Conservation (phyloP, 768 basidiomycete species). For the Podaxis pistillaris region DNA sequence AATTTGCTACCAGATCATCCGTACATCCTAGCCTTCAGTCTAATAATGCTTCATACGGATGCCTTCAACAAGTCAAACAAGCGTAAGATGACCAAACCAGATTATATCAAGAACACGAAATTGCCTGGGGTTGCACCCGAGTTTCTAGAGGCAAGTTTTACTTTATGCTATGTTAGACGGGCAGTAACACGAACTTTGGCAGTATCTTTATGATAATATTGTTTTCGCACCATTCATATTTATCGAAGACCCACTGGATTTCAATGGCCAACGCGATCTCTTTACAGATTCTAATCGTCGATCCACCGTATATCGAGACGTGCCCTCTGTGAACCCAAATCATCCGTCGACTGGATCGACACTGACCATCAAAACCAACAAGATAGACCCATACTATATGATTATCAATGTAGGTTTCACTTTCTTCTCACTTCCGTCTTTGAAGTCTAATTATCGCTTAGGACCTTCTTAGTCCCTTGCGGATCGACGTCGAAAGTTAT, state of each 20-base stretch:
- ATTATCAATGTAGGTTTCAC: conserved; percentile 68
- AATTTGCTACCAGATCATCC: conserved; percentile 68
- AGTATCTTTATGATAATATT: conserved; percentile 98
- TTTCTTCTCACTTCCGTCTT: neutral
- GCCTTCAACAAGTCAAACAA: conserved; percentile 98
- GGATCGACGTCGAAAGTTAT: conserved; percentile 58
- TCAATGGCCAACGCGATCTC: conserved; percentile 53
- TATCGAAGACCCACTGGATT: conserved; percentile 85
- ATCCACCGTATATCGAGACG: conserved; percentile 30
- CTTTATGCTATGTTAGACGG: neutral
- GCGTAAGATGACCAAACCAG: conserved; percentile 93
- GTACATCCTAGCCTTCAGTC: conserved; percentile 93
- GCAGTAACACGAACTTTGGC: conserved; percentile 8
- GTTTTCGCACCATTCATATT: conserved; percentile 96
- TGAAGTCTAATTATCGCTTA: conserved; percentile 25
- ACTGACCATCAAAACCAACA: conserved; percentile 55
- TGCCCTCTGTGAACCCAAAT: conserved; percentile 18
- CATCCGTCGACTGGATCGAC: conserved; percentile 19
- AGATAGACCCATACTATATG: conserved; percentile 90
- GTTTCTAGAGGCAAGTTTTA: conserved; percentile 73
- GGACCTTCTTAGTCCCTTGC: conserved; percentile 68
- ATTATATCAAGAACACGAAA: conserved; percentile 90
- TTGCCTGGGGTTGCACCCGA: conserved; percentile 82
- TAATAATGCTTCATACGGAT: conserved; percentile 99
- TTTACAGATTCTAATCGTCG: conserved; percentile 40